Percentiles rank a stretch among this genome's conserved stretches.
These are phyloP conservation scores for Apiospora rasikravindrae DNA, from an alignment of 2,329 filamentous ascomycete species.

Conservation along the genomic window DNA sequence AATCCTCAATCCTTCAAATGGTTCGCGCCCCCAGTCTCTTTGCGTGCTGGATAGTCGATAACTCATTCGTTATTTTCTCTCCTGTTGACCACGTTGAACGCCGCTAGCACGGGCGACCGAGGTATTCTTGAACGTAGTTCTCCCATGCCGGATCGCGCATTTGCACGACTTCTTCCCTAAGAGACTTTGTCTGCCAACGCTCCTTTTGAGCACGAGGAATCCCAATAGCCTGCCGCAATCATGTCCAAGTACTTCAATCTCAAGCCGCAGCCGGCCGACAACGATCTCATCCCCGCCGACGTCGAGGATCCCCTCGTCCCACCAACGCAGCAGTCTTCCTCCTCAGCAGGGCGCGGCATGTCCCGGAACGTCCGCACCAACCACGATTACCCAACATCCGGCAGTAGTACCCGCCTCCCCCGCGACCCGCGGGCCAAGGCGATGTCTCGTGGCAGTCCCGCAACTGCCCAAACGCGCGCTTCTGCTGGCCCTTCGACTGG, in stretches of 20 bases:
- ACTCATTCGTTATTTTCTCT: not conserved
- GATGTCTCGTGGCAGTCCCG: not conserved
- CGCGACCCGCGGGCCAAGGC: slow-evolving; percentile 14
- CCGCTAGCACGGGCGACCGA: not conserved
- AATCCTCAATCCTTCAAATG: not conserved
- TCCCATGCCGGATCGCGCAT: not conserved
- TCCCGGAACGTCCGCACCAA: not conserved
- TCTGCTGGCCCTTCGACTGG: slow-evolving; percentile 22
- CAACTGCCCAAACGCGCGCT: slow-evolving; percentile 15
- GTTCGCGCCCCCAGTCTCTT: not conserved
- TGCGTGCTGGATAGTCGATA: not conserved
- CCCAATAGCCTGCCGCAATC: too few species aligned
- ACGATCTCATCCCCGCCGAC: slow-evolving; percentile 19
- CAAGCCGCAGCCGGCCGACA: slow-evolving; percentile 9
- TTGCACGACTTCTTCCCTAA: not conserved
- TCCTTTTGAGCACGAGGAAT: not conserved
- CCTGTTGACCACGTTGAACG: not conserved
- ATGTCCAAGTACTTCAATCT: not conserved
- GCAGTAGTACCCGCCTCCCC: not conserved
- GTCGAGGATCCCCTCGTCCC: slow-evolving; percentile 9
- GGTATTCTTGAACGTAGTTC: too few species aligned
- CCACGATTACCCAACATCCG: not conserved
- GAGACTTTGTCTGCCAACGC: too few species aligned
- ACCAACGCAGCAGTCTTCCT: not conserved
- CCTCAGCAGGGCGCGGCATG: not conserved